Evolutionary conservation across 1,139 yeast species (phyloP).

Genomic region (Geotrichum restrictum): DNA sequence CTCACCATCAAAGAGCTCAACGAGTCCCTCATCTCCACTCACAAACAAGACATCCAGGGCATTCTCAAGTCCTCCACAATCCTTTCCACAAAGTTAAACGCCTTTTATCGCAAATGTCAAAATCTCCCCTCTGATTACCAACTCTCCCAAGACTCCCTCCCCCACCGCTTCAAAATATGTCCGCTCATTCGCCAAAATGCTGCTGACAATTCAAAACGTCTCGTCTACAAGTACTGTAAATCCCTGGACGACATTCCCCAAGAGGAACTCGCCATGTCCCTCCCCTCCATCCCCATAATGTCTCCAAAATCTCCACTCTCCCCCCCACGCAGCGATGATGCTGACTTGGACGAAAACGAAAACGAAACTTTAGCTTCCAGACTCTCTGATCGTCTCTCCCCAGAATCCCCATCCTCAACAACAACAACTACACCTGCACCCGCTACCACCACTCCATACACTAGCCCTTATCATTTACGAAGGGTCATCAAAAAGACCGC

Average conservation of each 20-base stretch:
- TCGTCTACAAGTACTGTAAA: constrained; percentile 11
- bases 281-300: constrained; percentile 12
- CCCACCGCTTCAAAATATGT: constrained; percentile 23
- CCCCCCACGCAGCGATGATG: constrained; percentile 21
- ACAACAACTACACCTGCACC: constrained; percentile 14
- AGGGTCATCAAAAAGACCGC: constrained; percentile 30
- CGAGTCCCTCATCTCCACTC: constrained; percentile 26
- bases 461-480: constrained; percentile 27
- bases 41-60: constrained; percentile 17
- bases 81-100: constrained; percentile 36
- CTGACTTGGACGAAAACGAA: not conserved
- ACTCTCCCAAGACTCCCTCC: not conserved
- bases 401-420: constrained; percentile 17
- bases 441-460: too few relatives aligned
- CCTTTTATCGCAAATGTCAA: constrained; percentile 35
- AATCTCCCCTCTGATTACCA: constrained; percentile 10
- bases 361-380: not conserved
- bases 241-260: constrained; percentile 6
- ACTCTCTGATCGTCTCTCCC: constrained; percentile 13
- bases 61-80: constrained; percentile 35
- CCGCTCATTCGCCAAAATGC: constrained; percentile 10
- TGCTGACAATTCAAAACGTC: constrained; percentile 5
- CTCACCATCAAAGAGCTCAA: constrained; percentile 36
- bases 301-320: constrained; percentile 21
- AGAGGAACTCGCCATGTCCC: constrained; percentile 1